A percentile compares a stretch with the other conserved stretches of the same genome.
phyloP scores from a whole-genome alignment of 1,284 basidiomycete genomes.

The Cryptococcus depauperatus region DNA sequence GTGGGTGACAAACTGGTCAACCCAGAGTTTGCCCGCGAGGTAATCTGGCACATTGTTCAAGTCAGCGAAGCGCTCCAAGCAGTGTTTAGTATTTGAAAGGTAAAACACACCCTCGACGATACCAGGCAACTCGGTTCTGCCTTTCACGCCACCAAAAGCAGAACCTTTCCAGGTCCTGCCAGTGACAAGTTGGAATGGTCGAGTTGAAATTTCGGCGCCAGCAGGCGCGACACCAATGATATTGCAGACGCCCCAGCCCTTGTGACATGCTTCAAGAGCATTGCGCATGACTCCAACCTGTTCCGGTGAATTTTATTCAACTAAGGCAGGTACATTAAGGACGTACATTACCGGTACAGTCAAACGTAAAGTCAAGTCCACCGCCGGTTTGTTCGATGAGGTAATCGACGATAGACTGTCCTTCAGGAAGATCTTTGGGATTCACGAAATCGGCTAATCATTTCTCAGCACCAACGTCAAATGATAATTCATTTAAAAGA shows the following conservation, averaged over 20 bases:
- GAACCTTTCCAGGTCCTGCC: constrained; percentile 92
- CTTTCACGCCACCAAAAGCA: constrained; percentile 98
- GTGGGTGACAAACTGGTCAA: constrained; percentile 88
- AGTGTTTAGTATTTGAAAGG: not conserved
- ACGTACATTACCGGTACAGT: constrained; percentile 84
- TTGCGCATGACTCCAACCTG: constrained; percentile 87
- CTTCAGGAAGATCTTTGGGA: constrained; percentile 65
- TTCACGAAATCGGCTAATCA: constrained; percentile 73
- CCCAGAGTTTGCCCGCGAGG: constrained; percentile 46
- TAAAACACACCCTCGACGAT: constrained; percentile 62
- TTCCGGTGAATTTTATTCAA: not conserved
- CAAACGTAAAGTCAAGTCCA: constrained; percentile 94
- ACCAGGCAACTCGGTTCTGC: constrained; percentile 84
- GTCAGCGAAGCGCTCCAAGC: constrained; percentile 47
- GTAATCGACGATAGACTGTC: constrained; percentile 76
- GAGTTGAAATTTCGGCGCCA: constrained; percentile 94
- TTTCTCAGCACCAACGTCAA: not conserved
- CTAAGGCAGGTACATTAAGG: too few species aligned
- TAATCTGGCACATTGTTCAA: too few species aligned
- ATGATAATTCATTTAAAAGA: not conserved
- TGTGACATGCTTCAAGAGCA: constrained; percentile 95
- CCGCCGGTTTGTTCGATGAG: constrained; percentile 92
- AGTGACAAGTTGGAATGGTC: constrained; percentile 66
- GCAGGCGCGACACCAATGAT: constrained; percentile 91
- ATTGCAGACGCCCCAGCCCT: constrained; percentile 97